Percentiles rank a stretch among this genome's conserved stretches.
These are phyloP conservation scores for Dorcoceras hygrometricum DNA, from an alignment of 257 asterid species.

Conservation along the genomic window DNA sequence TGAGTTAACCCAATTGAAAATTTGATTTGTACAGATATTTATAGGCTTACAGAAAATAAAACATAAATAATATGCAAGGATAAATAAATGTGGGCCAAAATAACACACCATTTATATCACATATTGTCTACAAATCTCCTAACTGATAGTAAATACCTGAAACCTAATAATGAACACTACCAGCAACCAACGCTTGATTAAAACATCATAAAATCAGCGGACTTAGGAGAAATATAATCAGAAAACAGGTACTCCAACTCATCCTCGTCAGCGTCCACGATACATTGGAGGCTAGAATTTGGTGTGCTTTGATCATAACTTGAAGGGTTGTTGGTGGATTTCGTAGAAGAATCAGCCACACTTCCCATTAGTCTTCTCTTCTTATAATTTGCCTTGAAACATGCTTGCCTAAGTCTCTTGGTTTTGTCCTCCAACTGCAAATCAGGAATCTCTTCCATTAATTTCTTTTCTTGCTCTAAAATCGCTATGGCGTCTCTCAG, in stretches of 20 bases:
- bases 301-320: not conserved
- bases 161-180: not conserved
- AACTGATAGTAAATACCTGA: no score
- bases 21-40: not conserved
- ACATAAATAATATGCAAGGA: not conserved
- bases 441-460: conserved; percentile 60
- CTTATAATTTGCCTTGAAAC: conserved; percentile 72
- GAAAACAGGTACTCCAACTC: conserved; percentile 38
- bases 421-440: conserved; percentile 56
- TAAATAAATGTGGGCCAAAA: no score
- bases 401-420: conserved; percentile 64
- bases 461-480: conserved; percentile 50
- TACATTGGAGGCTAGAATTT: not conserved
- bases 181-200: not conserved
- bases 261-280: conserved; percentile 26
- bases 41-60: no score
- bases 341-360: conserved; percentile 9
- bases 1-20: not conserved
- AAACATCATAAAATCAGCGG: conserved; percentile 8
- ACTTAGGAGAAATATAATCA: conserved; percentile 35
- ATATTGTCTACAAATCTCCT: not conserved
- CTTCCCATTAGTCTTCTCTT: conserved; percentile 52
- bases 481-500: conserved; percentile 39
- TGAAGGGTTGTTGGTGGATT: not conserved
- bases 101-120: not conserved